Evolutionary conservation across 2,329 filamentous ascomycete species (phyloP).

Genomic region (Didymella arachidicola): DNA sequence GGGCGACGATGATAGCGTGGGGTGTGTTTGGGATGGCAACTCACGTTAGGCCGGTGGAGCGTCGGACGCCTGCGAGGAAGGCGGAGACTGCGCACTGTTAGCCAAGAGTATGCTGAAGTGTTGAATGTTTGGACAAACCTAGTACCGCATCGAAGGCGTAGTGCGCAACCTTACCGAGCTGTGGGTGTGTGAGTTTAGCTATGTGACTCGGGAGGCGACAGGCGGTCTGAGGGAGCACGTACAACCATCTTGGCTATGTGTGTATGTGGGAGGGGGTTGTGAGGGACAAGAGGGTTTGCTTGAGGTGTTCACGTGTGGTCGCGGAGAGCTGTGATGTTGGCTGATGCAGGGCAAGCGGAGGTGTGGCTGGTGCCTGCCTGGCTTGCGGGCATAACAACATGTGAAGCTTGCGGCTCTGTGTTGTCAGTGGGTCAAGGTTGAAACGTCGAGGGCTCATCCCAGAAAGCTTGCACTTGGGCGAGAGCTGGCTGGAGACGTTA

Average conservation of each 20-base stretch:
- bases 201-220: conserved; percentile 28
- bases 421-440: conserved; percentile 25
- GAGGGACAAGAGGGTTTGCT: background rate
- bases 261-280: background rate
- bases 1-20: conserved; percentile 2
- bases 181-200: conserved; percentile 65
- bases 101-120: conserved; percentile 19
- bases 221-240: conserved; percentile 29
- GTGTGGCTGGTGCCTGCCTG: conserved; percentile 38
- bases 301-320: conserved; percentile 4
- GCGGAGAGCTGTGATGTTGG: conserved; percentile 17
- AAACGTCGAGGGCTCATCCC: conserved; percentile 7
- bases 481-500: background rate
- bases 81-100: conserved; percentile 74
- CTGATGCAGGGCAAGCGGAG: conserved; percentile 30
- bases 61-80: conserved; percentile 95
- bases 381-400: conserved; percentile 14
- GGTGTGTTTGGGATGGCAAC: conserved; percentile 44
- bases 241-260: conserved; percentile 46
- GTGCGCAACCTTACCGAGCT: conserved; percentile 93
- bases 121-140: conserved; percentile 62
- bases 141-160: conserved; percentile 97
- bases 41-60: conserved; percentile 97
- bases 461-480: conserved; percentile 6
- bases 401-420: conserved; percentile 32